Evolutionary conservation across 1,139 yeast species (phyloP).

Genomic region (Casaregolazyma suthepensis): DNA sequence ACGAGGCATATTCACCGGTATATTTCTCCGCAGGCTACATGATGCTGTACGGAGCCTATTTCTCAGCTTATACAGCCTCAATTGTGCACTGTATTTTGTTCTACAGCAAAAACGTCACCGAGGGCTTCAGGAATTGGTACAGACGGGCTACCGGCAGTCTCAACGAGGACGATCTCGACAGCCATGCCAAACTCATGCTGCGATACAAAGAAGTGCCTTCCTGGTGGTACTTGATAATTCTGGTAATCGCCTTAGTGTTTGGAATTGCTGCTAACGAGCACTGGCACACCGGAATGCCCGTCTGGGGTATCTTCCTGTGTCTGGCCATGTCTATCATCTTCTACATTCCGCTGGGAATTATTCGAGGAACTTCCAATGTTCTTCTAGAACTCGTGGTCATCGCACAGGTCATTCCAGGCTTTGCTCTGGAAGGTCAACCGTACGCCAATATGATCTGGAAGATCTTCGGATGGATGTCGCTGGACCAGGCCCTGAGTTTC

Average conservation of each 20-base stretch:
- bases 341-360: slow-evolving; percentile 45
- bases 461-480: slow-evolving; percentile 40
- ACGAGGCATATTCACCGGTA: slow-evolving; percentile 41
- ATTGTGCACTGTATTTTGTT: slow-evolving; percentile 45
- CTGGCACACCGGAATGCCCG: slow-evolving; percentile 41
- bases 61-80: slow-evolving; percentile 33
- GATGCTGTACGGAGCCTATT: slow-evolving; percentile 29
- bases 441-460: slow-evolving; percentile 53
- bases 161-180: slow-evolving; percentile 35
- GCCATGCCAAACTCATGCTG: slow-evolving; percentile 52
- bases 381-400: slow-evolving; percentile 52
- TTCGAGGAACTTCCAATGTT: slow-evolving; percentile 48
- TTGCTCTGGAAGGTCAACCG: slow-evolving; percentile 59
- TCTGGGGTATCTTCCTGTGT: slow-evolving; percentile 53
- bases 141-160: background rate
- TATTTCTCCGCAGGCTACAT: slow-evolving; percentile 32
- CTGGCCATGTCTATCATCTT: slow-evolving; percentile 49
- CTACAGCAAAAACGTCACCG: slow-evolving; percentile 10
- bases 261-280: slow-evolving; percentile 44
- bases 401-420: slow-evolving; percentile 57
- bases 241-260: slow-evolving; percentile 43
- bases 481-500: slow-evolving; percentile 47
- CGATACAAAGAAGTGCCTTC: slow-evolving; percentile 57
- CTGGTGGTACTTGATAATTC: slow-evolving; percentile 47
- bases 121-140: slow-evolving; percentile 9